Evolutionary conservation across 2,329 filamentous ascomycete genomes (phyloP).

Genomic region (Curvularia sp.): DNA sequence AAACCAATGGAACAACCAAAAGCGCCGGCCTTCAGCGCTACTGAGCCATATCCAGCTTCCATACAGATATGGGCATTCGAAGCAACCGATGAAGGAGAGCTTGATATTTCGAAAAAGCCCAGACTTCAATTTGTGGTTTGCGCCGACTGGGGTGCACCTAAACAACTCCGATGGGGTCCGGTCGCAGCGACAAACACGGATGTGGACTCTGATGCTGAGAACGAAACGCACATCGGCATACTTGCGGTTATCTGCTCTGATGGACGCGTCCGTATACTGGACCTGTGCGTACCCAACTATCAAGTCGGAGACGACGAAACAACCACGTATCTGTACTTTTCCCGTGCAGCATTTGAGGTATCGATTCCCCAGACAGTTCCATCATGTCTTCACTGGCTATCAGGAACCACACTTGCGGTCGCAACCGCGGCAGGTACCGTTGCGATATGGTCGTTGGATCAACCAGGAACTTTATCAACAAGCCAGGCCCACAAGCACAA

Average conservation of each 20-base stretch:
- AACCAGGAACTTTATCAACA: conserved; percentile 40
- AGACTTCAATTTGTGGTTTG: conserved; percentile 60
- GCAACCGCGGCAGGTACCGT: conserved; percentile 65
- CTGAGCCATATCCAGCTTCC: conserved; percentile 56
- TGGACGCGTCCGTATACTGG: conserved; percentile 62
- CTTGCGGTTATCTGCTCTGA: conserved; percentile 66
- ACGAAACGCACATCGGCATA: conserved; percentile 54
- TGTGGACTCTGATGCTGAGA: conserved; percentile 40
- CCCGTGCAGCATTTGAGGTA: conserved; percentile 58
- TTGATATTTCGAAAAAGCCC: conserved; percentile 56
- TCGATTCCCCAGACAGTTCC: conserved; percentile 61
- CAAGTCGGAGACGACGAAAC: conserved; percentile 3
- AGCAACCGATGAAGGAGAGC: conserved; percentile 46
- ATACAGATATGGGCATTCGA: conserved; percentile 67
- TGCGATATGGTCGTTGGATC: conserved; percentile 59
- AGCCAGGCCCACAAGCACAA: conserved; percentile 1
- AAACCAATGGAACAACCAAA: conserved; percentile 41
- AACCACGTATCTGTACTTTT: conserved; percentile 52
- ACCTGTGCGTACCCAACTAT: conserved; percentile 48
- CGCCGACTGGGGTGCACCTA: conserved; percentile 64
- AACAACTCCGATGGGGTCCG: conserved; percentile 64
- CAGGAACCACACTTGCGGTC: conserved; percentile 60
- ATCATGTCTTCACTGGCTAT: conserved; percentile 65
- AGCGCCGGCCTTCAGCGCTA: conserved; percentile 60
- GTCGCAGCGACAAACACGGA: conserved; percentile 40